A percentile compares a stretch with the other conserved stretches of the same genome.
Evolutionary conservation across 1,284 basidiomycete genomes (phyloP).

Genomic region (Pyrrhoderma lamaoense): DNA sequence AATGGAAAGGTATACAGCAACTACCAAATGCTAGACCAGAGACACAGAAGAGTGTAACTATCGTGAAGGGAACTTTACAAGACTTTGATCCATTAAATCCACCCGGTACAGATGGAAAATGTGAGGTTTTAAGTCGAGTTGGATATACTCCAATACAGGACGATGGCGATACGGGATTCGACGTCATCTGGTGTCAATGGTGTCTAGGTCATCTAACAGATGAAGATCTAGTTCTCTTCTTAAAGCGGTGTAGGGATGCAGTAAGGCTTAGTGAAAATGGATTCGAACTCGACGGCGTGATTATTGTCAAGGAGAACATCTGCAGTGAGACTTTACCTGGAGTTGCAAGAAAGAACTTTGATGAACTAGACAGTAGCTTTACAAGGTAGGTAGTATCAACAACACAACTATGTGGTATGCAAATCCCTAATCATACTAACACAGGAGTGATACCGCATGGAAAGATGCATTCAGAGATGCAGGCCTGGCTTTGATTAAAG

Average conservation of each 20-base stretch:
- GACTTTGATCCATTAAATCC: conserved; percentile 54
- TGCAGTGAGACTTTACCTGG: conserved; percentile 55
- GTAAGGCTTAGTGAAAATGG: conserved; percentile 38
- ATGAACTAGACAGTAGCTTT: conserved; percentile 82
- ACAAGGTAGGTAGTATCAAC: conserved; percentile 57
- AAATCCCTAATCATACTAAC: background rate
- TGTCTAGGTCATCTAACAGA: conserved; percentile 86
- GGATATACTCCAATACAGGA: conserved; percentile 39
- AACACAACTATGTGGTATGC: background rate
- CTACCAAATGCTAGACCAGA: conserved; percentile 30
- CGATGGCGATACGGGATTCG: conserved; percentile 50
- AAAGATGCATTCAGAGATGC: conserved; percentile 65
- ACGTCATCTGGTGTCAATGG: conserved; percentile 94
- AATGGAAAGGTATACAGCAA: conserved; percentile 61
- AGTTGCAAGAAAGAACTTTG: conserved; percentile 57
- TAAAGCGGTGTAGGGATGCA: conserved; percentile 53
- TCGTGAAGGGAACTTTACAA: conserved; percentile 74
- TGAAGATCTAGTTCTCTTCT: conserved; percentile 68
- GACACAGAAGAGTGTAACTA: conserved; percentile 68
- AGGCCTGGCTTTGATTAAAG: conserved; percentile 57
- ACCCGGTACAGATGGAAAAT: conserved; percentile 19
- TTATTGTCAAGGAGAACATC: conserved; percentile 91
- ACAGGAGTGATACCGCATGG: conserved; percentile 58
- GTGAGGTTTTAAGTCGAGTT: conserved; percentile 47
- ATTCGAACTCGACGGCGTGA: conserved; percentile 35